These are phyloP conservation scores for Boletus rufocinnamomeus DNA, from an alignment of 768 basidiomycete species.

Conservation along the genomic window DNA sequence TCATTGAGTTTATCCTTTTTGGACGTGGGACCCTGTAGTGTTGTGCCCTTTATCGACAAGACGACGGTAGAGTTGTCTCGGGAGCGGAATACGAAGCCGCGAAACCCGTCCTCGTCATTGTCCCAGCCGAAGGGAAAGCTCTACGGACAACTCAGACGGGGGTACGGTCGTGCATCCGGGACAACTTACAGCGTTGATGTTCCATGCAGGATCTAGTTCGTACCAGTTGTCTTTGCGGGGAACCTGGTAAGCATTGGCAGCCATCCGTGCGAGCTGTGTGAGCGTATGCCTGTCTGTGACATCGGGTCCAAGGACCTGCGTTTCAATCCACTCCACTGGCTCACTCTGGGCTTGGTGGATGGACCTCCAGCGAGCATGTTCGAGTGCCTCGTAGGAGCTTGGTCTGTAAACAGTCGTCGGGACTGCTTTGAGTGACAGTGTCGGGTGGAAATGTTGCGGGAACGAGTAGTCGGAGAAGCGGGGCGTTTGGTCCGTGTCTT, in stretches of 20 bases:
- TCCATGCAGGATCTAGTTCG: slow-evolving; percentile 75
- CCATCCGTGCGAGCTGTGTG: slow-evolving; percentile 81
- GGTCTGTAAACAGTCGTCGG: slow-evolving; percentile 62
- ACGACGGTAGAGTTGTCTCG: slow-evolving; percentile 80
- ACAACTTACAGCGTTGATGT: slow-evolving; percentile 44
- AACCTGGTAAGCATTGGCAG: slow-evolving; percentile 83
- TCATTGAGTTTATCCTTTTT: slow-evolving; percentile 94
- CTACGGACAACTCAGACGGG: slow-evolving; percentile 37
- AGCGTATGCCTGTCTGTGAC: slow-evolving; percentile 78
- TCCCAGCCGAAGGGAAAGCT: slow-evolving; percentile 85
- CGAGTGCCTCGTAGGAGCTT: slow-evolving; percentile 48
- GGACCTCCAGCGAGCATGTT: slow-evolving; percentile 56
- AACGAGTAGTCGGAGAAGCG: slow-evolving; percentile 11
- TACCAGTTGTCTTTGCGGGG: slow-evolving; percentile 80
- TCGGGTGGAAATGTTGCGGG: slow-evolving; percentile 9
- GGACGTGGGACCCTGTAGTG: slow-evolving; percentile 80
- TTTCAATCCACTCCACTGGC: slow-evolving; percentile 64
- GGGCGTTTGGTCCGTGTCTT: slow-evolving; percentile 5
- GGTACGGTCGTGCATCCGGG: slow-evolving; percentile 1
- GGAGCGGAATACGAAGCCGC: slow-evolving; percentile 86
- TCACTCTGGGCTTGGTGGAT: slow-evolving; percentile 51
- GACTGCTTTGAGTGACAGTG: slow-evolving; percentile 41
- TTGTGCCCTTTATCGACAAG: slow-evolving; percentile 90
- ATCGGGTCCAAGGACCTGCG: slow-evolving; percentile 72
- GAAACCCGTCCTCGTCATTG: slow-evolving; percentile 66